Conservation (phyloP, 75 land plant genomes). For the Larix kaempferi region DNA sequence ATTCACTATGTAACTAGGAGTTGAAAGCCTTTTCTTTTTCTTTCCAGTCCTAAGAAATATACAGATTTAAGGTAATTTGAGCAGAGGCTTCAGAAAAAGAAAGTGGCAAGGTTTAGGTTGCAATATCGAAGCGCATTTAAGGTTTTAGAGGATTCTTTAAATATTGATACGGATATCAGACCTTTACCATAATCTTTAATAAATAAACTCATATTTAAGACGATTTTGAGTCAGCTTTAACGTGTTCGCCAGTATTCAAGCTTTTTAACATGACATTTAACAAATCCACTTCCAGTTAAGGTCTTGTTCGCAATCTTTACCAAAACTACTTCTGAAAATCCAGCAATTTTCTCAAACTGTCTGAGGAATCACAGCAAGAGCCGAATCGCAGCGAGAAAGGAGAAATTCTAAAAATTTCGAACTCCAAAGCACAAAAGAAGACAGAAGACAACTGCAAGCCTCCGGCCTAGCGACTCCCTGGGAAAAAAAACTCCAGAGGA, state of each 20-base stretch:
- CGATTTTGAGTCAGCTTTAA: neutral
- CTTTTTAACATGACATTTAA: neutral
- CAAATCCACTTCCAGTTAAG: neutral
- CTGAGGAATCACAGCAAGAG: neutral
- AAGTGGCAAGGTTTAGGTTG: neutral
- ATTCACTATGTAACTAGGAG: neutral
- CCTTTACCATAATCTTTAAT: neutral
- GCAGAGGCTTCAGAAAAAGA: neutral
- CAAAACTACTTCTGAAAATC: constrained; percentile 2
- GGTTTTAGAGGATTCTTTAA: neutral
- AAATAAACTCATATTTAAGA: neutral
- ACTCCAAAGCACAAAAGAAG: neutral
- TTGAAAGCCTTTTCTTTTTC: neutral
- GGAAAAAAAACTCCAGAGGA: neutral
- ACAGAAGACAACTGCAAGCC: neutral
- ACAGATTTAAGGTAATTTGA: neutral
- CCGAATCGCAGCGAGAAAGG: neutral
- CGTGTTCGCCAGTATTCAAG: neutral
- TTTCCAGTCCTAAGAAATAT: neutral
- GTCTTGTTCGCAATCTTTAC: neutral
- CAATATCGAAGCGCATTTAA: neutral
- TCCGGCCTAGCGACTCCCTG: neutral
- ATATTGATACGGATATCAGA: neutral
- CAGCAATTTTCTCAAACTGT: neutral
- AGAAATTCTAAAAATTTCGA: neutral